phyloP scores from a whole-genome alignment of 108 stramenopile species.

The Ochromonas danica region DNA sequence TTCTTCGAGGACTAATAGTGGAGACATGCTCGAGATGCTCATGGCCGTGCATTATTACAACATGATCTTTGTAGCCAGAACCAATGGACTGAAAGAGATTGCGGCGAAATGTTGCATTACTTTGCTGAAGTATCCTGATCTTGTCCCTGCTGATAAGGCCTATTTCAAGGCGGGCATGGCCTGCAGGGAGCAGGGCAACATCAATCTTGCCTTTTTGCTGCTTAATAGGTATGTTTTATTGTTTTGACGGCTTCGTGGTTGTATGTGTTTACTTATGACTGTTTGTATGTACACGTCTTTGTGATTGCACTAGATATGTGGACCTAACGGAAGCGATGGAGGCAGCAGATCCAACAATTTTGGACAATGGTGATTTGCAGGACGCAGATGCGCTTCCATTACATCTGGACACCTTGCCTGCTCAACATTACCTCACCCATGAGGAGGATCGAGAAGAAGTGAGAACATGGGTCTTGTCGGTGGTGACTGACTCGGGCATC shows the following conservation, averaged over 20 bases:
- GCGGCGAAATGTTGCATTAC: slow-evolving; percentile 52
- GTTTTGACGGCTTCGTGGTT: neutral
- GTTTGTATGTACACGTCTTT: neutral
- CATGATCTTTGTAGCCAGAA: slow-evolving; percentile 34
- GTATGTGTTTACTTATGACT: neutral
- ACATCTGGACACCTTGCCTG: neutral
- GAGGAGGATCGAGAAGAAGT: slow-evolving; percentile 60
- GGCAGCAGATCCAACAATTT: slow-evolving; percentile 23
- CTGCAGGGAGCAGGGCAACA: slow-evolving; percentile 46
- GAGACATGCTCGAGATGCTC: slow-evolving; percentile 54
- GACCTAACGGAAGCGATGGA: slow-evolving; percentile 70
- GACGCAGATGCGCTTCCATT: slow-evolving; percentile 4
- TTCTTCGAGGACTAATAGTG: slow-evolving; percentile 3
- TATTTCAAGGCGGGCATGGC: slow-evolving; percentile 59
- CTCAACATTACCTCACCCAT: slow-evolving; percentile 18
- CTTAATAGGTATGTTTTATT: slow-evolving; percentile 49
- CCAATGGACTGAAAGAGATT: slow-evolving; percentile 48
- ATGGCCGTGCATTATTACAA: slow-evolving; percentile 57
- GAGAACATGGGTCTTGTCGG: slow-evolving; percentile 62
- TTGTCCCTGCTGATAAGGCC: slow-evolving; percentile 62
- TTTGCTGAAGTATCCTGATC: slow-evolving; percentile 59
- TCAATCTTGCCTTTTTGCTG: slow-evolving; percentile 64
- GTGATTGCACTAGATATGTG: slow-evolving; percentile 51
- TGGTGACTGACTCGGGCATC: slow-evolving; percentile 61
- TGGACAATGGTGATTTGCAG: slow-evolving; percentile 34